These are phyloP conservation scores for Limnanthes douglasii DNA, from an alignment of 345 rosid genomes.

Conservation along the genomic window DNA sequence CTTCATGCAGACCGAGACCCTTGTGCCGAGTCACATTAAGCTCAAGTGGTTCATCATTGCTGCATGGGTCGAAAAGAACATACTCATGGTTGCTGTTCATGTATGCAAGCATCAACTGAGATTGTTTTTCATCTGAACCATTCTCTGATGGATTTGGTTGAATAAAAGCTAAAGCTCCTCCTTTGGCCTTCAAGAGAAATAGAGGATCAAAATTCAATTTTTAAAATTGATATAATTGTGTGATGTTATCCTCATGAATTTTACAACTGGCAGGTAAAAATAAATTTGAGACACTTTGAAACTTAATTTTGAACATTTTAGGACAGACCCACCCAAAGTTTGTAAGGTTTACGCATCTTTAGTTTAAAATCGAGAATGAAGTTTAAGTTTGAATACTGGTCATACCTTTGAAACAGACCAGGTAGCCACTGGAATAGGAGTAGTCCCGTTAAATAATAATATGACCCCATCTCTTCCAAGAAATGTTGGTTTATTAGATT, in stretches of 20 bases:
- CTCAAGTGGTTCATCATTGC: constrained; percentile 38
- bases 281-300: no score
- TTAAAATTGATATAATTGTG: background rate
- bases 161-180: constrained; percentile 55
- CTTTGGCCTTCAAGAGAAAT: constrained; percentile 45
- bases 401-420: constrained; percentile 82
- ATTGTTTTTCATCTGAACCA: constrained; percentile 21
- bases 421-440: constrained; percentile 54
- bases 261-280: no score
- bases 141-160: constrained; percentile 22
- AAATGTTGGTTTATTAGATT: constrained; percentile 19
- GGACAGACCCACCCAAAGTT: no score
- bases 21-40: constrained; percentile 15
- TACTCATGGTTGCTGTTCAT: constrained; percentile 75
- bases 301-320: no score
- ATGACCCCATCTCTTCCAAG: constrained; percentile 61
- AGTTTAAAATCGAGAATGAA: no score
- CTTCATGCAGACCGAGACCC: constrained; percentile 24
- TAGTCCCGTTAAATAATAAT: constrained; percentile 42
- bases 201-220: background rate
- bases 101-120: constrained; percentile 39
- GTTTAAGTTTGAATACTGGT: background rate
- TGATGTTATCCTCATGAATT: background rate
- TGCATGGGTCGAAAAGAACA: constrained; percentile 56
- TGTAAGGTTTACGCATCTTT: no score